Base-by-base conservation (phyloP, 371 early-diverging fungal genomes). In the Syncephalastrum contaminatum region DNA sequence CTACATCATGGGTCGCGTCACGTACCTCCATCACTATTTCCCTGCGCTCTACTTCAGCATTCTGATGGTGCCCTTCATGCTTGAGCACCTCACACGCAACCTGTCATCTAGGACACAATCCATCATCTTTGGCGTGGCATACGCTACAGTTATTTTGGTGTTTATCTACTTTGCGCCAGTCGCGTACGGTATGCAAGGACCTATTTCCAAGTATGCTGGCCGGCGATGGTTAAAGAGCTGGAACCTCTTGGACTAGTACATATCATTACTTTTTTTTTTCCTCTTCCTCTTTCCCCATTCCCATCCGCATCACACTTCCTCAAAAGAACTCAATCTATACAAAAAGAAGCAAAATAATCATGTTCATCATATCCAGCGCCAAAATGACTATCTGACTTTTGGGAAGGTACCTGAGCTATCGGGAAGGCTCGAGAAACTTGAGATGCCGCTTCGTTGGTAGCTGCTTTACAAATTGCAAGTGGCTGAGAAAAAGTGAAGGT, bases 1-100 rank as follows among this genome's bases (percentile, higher is more conserved):
- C 79, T 97, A 85, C 66, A 84, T 97, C 60, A 97, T 99, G 95
- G 97, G 96, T 13, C 90, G 99, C 43, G 99, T 99, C 18, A 92
- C 92, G 0, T 98, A 97, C 69, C 75, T 99, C 42, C 99, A 99
- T 72, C 99, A 99, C 70, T 99, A 99, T 72, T 98, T 97, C 75
- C 98, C 99, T 0, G 94, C 99, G 0, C 73, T 99, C 27, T 98
- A 98, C 74, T 99, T 99, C 78, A 87, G 91, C 24, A 84, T 96
- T 43, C 80, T 97, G 44, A 73, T 88, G 70, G 77, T 81, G 15
- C 83, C 84, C 24, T 88, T 82, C 65, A 60, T 92, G 44, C 44
- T 93, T 19, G 96, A 98, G 59, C 89, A 89, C 61, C 67, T 90
- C 46, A 71, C 71, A 15, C 15, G 19, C 1, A 39, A 47, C 0